Base-by-base conservation (phyloP, 2,329 filamentous ascomycete species). In the Calonectria fujianensis region DNA sequence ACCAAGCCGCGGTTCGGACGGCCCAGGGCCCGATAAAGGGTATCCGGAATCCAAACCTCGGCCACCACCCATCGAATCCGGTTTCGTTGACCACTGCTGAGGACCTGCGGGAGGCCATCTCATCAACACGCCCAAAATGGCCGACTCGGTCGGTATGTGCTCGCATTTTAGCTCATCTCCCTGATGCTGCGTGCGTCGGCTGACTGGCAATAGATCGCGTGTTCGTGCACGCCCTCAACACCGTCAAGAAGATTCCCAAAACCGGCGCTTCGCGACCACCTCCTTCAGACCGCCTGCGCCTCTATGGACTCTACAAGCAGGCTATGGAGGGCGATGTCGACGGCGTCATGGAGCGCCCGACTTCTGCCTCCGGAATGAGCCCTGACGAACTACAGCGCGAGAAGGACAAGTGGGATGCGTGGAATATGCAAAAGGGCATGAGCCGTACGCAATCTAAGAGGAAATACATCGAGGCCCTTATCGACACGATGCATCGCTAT, bases 291-390 rank as follows among this genome's bases (percentile, higher is more conserved):
- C 94, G 97, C 73, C 90, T 99, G 80, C 94, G 94, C 73, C 94
- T 99, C 76, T 99, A 99, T 93, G 97, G 97, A 77, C 90, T 99
- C 79, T 99, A 99, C 88, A 99, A 99, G 85, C 97, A 99, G 86
- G 96, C 96, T 76, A 98, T 98, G 97, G 96, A 99, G 88, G 97
- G 97, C 64, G 95, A 99, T 85, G 96, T 98, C 41, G 94, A 97
- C 79, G 95, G 95, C 64, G 95, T 98, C 65, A 97, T 98, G 94
- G 93, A 96, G 81, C 91, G 96, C 59, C 96, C 97, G 50, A 88
- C 87, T 52, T 81, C 85, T 65, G 87, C 86, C 27, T 86, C 87
- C 11, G 87, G 88, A 74, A 83, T 89, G 74, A 82, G 87, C 14
- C 80, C 83, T 27, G 90, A 92, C 76, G 92, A 93, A 74, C 82